Conservation (phyloP, 1,139 yeast genomes). For the Hyphopichia burtonii region DNA sequence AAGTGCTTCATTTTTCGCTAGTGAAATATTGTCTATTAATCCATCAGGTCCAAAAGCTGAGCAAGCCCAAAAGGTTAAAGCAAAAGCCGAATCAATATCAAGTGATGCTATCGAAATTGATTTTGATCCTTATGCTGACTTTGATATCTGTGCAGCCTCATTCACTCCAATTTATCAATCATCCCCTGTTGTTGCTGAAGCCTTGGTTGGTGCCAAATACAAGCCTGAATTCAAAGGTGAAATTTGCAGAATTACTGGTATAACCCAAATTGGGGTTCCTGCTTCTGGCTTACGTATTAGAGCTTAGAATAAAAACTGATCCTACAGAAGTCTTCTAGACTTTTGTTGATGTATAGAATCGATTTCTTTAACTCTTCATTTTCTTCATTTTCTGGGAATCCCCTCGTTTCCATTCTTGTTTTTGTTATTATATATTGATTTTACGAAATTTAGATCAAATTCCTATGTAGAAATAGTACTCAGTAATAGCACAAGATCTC, state of each 20-base stretch:
- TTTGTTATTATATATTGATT: background rate
- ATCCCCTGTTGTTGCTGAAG: conserved; percentile 66
- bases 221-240: conserved; percentile 75
- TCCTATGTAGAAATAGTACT: too few species aligned
- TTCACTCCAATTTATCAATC: conserved; percentile 88
- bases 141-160: conserved; percentile 85
- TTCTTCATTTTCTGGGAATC: too few species aligned
- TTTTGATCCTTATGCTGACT: conserved; percentile 88
- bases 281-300: conserved; percentile 85
- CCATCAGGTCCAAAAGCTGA: conserved; percentile 81
- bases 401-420: background rate
- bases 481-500: too few species aligned
- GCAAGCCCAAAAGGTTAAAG: conserved; percentile 80
- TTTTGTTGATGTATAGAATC: too few species aligned
- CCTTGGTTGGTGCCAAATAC: conserved; percentile 90
- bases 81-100: conserved; percentile 75
- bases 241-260: conserved; percentile 69
- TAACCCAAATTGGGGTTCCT: conserved; percentile 87
- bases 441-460: background rate
- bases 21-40: conserved; percentile 69
- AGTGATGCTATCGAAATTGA: conserved; percentile 87
- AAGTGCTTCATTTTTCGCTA: conserved; percentile 88
- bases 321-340: too few species aligned
- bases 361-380: background rate
- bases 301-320: too few species aligned